phyloP scores from a whole-genome alignment of 2,329 filamentous ascomycete genomes.

The Botryotinia convoluta region DNA sequence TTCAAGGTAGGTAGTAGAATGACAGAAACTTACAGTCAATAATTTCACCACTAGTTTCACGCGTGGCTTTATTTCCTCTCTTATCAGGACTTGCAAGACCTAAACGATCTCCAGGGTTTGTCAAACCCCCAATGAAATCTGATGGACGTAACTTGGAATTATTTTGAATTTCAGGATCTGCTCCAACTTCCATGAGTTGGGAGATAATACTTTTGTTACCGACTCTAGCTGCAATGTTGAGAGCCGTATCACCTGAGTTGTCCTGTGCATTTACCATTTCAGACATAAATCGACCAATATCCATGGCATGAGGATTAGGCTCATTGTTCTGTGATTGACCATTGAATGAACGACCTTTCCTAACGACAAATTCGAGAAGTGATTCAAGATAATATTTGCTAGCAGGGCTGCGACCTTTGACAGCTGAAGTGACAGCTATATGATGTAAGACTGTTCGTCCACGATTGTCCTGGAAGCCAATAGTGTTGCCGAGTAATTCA shows the following conservation, averaged over 20 bases:
- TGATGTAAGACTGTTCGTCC: constrained; percentile 92
- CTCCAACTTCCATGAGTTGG: constrained; percentile 92
- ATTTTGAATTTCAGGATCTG: constrained; percentile 89
- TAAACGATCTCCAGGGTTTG: constrained; percentile 53
- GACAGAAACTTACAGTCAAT: constrained; percentile 63
- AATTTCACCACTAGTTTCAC: constrained; percentile 75
- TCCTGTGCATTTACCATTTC: constrained; percentile 97
- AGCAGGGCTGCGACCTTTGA: constrained; percentile 86
- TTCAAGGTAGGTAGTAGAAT: background rate
- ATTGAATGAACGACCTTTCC: constrained; percentile 67
- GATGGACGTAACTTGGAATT: constrained; percentile 81
- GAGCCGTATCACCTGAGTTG: constrained; percentile 87
- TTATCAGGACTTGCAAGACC: constrained; percentile 46
- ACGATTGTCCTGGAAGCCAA: constrained; percentile 85
- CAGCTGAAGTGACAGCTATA: constrained; percentile 91
- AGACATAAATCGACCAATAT: constrained; percentile 88
- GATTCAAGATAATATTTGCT: constrained; percentile 96
- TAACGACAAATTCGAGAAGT: constrained; percentile 88
- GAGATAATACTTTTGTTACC: constrained; percentile 93
- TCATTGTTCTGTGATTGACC: constrained; percentile 45
- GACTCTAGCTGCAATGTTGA: constrained; percentile 91
- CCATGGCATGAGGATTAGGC: constrained; percentile 51
- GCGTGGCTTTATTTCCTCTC: constrained; percentile 53
- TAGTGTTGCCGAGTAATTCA: constrained; percentile 83
- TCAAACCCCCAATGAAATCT: constrained; percentile 79